A percentile compares a stretch with the other conserved stretches of the same genome.
phyloP scores from a whole-genome alignment of 2,329 filamentous ascomycete species.

The Venturia carpophila region DNA sequence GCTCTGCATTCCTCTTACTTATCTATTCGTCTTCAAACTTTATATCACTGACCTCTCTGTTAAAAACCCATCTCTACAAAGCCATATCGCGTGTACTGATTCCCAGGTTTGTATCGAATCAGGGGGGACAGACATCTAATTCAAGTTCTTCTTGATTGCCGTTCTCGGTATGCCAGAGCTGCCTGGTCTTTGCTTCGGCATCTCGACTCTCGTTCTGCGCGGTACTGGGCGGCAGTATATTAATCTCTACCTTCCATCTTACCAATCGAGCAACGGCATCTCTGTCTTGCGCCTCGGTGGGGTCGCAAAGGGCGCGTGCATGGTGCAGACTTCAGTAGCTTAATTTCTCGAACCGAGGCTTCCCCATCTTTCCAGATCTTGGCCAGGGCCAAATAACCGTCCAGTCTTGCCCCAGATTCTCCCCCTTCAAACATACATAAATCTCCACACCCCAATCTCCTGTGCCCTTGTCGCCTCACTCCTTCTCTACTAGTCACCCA shows the following conservation, averaged over 20 bases:
- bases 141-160: neutral
- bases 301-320: neutral
- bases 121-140: too few species aligned
- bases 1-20: too few species aligned
- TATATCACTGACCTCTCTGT: too few species aligned
- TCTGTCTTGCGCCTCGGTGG: neutral
- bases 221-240: neutral
- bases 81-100: too few species aligned
- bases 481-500: neutral
- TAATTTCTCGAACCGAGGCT: neutral
- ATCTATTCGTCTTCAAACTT: too few species aligned
- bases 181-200: neutral
- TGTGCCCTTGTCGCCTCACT: neutral
- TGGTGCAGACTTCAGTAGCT: neutral
- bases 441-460: neutral
- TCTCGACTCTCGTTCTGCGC: neutral
- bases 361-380: neutral
- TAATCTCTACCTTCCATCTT: neutral
- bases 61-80: too few species aligned
- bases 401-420: constrained; percentile 1
- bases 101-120: too few species aligned
- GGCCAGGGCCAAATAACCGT: neutral
- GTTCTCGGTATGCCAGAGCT: neutral
- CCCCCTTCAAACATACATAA: neutral
- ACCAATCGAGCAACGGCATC: neutral